Base-by-base conservation (phyloP, 306 rosid species). In the Citrullus colocynthis region DNA sequence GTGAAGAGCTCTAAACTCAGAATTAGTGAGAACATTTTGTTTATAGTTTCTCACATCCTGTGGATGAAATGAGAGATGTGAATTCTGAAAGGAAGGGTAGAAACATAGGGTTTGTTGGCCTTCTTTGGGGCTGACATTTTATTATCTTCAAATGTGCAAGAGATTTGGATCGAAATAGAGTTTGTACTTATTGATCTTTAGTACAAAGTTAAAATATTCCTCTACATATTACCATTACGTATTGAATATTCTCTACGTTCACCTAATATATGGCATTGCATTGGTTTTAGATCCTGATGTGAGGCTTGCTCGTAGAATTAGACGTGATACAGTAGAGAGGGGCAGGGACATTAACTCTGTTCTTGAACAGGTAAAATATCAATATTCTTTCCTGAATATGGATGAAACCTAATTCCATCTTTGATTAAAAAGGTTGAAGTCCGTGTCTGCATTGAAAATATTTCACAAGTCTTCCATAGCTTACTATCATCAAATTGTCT, bases 231-330 rank as follows among this genome's bases (percentile, higher is more conserved):
- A 49, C 59, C 54, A 13, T 48, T 49, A 48, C 48, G 39, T 39
- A 39, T 18, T 60, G 61, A 34, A 64, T 13, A 71, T 36, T 75
- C 59, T 48, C 66, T 13, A 64, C 10, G 9, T 42, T 32, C 20
- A 48, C 41, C 56, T 82, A 69, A 64, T 78, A 20, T 78, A 76
- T 83, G 57, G 67, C 37, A 28, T 36, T 82, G 74, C 77, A 83
- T 81, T 86, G 73, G 77, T 58, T 64, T 75, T 81, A 92, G 99
- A 92, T 90, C 93, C 99, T 86, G 99, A 95, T 89, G 97, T 95
- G 83, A 92, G 99, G 83, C 99, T 95, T 83, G 97, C 99, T 83
- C 97, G 99, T 75, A 90, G 99, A 88, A 92, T 95, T 79, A 88
- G 97, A 82, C 97, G 99, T 60, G 99, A 95, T 86, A 95, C 92